Evolutionary conservation across 2,329 filamentous ascomycete species (phyloP).

Genomic region (Mariannaea sp.): DNA sequence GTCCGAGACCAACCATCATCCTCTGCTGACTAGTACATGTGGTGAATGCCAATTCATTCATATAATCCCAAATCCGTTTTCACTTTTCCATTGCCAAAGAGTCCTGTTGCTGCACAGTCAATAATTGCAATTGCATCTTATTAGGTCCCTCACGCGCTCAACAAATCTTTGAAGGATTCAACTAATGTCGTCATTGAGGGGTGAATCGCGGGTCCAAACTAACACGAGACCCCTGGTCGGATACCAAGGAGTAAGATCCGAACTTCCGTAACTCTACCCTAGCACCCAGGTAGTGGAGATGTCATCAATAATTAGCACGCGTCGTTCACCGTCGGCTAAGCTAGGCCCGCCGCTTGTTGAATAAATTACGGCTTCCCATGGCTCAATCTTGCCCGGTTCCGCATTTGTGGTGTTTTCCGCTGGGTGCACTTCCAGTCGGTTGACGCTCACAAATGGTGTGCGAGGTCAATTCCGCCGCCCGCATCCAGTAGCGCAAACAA

Average conservation of each 20-base stretch:
- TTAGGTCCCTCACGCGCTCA: no score
- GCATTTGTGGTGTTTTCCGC: background rate
- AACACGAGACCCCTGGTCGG: background rate
- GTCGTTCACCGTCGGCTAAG: background rate
- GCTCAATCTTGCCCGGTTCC: background rate
- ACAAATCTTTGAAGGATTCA: background rate
- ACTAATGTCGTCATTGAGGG: background rate
- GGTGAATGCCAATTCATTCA: no score
- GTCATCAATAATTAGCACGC: conserved; percentile 9
- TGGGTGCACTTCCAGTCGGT: background rate
- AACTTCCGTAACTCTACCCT: conserved; percentile 11
- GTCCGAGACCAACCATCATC: no score
- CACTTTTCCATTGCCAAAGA: no score
- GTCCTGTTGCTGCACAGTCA: no score
- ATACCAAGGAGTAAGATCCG: conserved; percentile 2
- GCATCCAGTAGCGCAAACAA: conserved; percentile 57
- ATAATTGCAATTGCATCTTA: no score
- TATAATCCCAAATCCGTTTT: no score
- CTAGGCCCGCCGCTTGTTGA: background rate
- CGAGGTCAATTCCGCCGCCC: conserved; percentile 58
- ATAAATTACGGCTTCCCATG: background rate
- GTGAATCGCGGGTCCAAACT: background rate
- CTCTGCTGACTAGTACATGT: no score
- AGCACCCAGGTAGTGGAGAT: background rate
- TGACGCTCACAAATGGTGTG: conserved; percentile 42